Evolutionary conservation across 1,139 yeast genomes (phyloP), one percentile per base, ranked within the genome.

Genomic region (Taphrina flavorubra): DNA sequence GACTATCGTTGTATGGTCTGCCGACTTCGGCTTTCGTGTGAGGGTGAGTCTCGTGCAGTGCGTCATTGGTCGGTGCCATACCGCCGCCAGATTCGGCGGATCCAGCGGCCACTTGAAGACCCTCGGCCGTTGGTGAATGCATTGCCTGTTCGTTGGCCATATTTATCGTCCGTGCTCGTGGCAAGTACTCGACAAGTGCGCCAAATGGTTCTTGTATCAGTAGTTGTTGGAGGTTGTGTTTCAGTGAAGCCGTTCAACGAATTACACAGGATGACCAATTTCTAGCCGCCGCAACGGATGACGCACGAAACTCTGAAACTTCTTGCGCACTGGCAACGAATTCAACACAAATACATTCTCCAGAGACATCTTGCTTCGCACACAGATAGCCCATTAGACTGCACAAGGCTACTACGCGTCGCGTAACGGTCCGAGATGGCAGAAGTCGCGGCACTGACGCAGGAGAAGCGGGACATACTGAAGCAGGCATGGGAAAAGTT

Each of bases 81-180:
- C 51, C 51, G 37, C 44, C 46, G 61, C 67, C 67, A 6, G 34
- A 47, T 18, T 63, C 56, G 8, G 44, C 55, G n/a, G 67, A 63
- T 3, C 61, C 67, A 8, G 61, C 67, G 8, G 67, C 67, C 13
- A 63, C 46, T 37, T 63, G 67, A 14, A 42, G 42, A 14, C 61
- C 67, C 16, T 55, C 49, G n/a, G 67, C 44, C 39, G 44, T 51
- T 2, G 67, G 61, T 13, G 25, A 16, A 10, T 53, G 14, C 37
- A 34, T 44, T 31, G 39, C 5, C 62, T 31, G 39, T 44, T 42
- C 62, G 42, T 58, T 58, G 7, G 62, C 53, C 53, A 58, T 58
- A 1, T 6, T 18, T 1, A 18, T n/a, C 14, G 42, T 39, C 42
- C 14, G 25, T 39, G 25, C 51, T 46, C 25, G 25, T 25, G 1